Conservation (phyloP, 768 basidiomycete species). For the Auriscalpium microsporum region DNA sequence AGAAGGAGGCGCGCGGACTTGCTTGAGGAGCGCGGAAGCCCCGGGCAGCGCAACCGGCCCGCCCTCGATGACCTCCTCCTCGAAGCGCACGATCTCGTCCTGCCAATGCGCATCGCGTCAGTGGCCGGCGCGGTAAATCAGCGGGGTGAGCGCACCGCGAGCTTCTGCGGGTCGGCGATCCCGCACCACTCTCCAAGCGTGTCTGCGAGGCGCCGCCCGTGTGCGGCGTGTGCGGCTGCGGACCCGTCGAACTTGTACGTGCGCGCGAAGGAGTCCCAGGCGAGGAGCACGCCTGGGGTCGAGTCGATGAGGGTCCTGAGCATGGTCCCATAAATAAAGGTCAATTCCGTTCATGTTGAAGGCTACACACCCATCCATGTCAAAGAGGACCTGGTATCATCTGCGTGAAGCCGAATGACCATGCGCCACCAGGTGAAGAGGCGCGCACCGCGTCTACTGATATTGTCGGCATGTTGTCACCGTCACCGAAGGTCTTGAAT, state of each 20-base stretch:
- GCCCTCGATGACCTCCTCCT: conserved; percentile 60
- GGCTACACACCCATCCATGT: conserved; percentile 54
- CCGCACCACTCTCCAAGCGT: conserved; percentile 64
- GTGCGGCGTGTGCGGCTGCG: conserved; percentile 48
- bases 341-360: not conserved
- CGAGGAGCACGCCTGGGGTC: conserved; percentile 71
- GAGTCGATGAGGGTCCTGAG: conserved; percentile 70
- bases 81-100: conserved; percentile 70
- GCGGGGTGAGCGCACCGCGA: conserved; percentile 38
- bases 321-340: not conserved
- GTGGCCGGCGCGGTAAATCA: not conserved
- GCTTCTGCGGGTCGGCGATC: conserved; percentile 45
- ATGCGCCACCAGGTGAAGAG: not conserved
- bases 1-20: conserved; percentile 30
- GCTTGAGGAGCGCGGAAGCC: conserved; percentile 43
- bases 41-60: conserved; percentile 63
- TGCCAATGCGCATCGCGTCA: conserved; percentile 17
- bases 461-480: conserved; percentile 27
- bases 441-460: conserved; percentile 45
- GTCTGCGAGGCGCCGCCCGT: conserved; percentile 71
- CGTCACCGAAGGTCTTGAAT: too few relatives aligned
- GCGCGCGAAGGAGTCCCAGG: conserved; percentile 64
- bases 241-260: conserved; percentile 48
- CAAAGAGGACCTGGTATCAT: conserved; percentile 49
- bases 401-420: not conserved